Evolutionary conservation across 345 rosid species (phyloP).

Genomic region (Gossypium mustelinum): DNA sequence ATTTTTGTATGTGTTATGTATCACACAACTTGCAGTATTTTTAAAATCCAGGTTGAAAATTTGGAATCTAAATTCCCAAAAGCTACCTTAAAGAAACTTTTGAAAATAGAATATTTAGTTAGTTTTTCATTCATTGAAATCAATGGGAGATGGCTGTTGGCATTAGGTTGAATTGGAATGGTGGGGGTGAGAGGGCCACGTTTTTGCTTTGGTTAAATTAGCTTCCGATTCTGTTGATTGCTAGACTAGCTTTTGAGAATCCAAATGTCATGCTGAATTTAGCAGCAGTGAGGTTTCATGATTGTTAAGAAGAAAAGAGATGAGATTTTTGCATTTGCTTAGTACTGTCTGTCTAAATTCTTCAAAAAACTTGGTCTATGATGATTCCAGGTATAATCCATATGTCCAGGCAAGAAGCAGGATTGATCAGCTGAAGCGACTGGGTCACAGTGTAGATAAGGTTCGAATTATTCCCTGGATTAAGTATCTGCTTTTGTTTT

Average conservation of each 20-base stretch:
- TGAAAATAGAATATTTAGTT: background rate
- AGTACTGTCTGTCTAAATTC: background rate
- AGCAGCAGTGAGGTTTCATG: background rate
- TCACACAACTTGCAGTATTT: background rate
- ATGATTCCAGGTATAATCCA: constrained; percentile 70
- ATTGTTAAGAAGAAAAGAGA: background rate
- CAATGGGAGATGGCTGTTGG: background rate
- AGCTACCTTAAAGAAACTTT: background rate
- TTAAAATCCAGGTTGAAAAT: background rate
- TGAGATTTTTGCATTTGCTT: background rate
- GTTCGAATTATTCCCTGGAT: constrained; percentile 27
- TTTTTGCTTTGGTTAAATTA: background rate
- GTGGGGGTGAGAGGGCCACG: background rate
- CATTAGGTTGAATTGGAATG: background rate
- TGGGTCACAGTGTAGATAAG: constrained; percentile 99
- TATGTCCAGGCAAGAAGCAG: constrained; percentile 97
- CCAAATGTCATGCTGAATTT: background rate
- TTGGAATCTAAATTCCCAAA: background rate
- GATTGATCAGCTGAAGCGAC: constrained; percentile 96
- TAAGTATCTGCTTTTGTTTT: background rate
- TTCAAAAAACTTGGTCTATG: constrained; percentile 3
- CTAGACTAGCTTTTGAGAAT: background rate
- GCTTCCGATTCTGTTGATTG: background rate
- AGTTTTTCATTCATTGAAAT: constrained; percentile 2
- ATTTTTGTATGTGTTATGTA: background rate